Conservation (phyloP, 2,329 filamentous ascomycete genomes). For the Penicillium concentricum region DNA sequence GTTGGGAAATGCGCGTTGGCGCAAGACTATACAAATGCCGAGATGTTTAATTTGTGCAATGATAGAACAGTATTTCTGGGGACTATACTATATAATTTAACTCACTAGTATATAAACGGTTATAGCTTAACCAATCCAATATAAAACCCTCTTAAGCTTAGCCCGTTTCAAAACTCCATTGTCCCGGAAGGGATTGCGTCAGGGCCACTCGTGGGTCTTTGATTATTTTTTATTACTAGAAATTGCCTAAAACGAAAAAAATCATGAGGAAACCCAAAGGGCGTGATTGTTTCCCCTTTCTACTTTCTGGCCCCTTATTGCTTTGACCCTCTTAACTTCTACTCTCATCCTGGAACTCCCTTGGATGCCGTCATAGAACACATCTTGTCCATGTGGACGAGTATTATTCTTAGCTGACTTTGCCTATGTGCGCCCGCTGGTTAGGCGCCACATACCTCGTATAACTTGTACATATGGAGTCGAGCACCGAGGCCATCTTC, state of each 20-base stretch:
- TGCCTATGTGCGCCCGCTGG: slow-evolving; percentile 23
- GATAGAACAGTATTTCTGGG: background rate
- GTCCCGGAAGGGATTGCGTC: slow-evolving; percentile 3
- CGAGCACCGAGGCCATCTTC: slow-evolving; percentile 19
- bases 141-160: background rate
- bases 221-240: background rate
- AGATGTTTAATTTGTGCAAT: background rate
- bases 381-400: slow-evolving; percentile 29
- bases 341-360: slow-evolving; percentile 8
- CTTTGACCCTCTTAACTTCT: slow-evolving; percentile 6
- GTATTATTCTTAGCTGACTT: slow-evolving; percentile 19
- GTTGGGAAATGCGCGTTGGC: background rate
- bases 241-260: slow-evolving; percentile 1
- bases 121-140: too few relatives aligned
- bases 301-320: background rate
- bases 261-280: background rate
- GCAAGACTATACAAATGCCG: background rate
- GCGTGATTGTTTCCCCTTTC: background rate
- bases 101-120: background rate
- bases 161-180: slow-evolving; percentile 2
- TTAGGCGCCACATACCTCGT: slow-evolving; percentile 16
- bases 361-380: slow-evolving; percentile 31
- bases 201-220: slow-evolving; percentile 6
- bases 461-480: slow-evolving; percentile 26
- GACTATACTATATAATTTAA: background rate